Evolutionary conservation across 1,139 yeast species (phyloP), one percentile per base, ranked within the genome.

Genomic region (Zygosaccharomyces sapae): DNA sequence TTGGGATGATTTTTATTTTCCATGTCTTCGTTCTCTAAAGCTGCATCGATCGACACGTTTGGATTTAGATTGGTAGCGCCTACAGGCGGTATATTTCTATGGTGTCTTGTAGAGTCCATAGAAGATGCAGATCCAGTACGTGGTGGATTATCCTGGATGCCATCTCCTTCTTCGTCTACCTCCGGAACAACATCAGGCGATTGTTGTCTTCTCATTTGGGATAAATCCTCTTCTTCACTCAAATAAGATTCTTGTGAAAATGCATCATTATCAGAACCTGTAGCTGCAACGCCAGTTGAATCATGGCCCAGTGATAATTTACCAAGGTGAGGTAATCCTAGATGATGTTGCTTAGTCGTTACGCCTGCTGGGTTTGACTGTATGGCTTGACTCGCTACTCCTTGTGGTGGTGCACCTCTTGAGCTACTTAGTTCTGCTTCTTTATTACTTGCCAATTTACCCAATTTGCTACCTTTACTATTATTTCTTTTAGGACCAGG

Each of bases 1-100:
- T 38, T 24, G 16, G 37, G 22, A 16, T 37, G 33, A 38, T n/a
- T 38, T 42, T 25, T 42, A 7, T 18, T 19, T 19, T 39, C 43
- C 12, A 40, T 29, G 20, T 46, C 47, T 3, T 43, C 46, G 19
- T 40, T 46, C 27, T 55, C 61, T 35, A 56, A 44, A 30, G 55
- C 45, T 6, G 54, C 48, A 43, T 57, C 59, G 8, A 57, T 55
- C 19, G 57, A 48, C 10, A 52, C 41, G 25, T 35, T 36, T 20
- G 42, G 47, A 8, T 20, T 44, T 29, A 33, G 45, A 4, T 48
- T 49, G 8, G 29, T 39, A 3, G 41, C 6, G 20, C 41, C 44
- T 16, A 27, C 36, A 12, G 27, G 44, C 9, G 48, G 43, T n/a
- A 33, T 35, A 33, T 34, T 27, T 24, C 35, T 47, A 13, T 41